Evolutionary conservation across 2,329 filamentous ascomycete species (phyloP).

Genomic region (Hymenoscyphus infarciens): DNA sequence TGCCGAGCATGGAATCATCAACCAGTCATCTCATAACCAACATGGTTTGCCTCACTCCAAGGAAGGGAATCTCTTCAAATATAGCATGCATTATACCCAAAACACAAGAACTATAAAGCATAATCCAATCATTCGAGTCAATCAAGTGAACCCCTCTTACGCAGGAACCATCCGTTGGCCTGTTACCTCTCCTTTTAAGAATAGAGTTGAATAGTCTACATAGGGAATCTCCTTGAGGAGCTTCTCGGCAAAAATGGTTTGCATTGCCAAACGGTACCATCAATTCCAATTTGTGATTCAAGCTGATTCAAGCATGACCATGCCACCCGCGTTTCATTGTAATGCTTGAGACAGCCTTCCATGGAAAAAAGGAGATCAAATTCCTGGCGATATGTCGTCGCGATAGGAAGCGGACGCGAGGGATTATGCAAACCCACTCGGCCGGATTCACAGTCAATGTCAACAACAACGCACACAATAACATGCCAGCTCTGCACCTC

Average conservation of each 20-base stretch:
- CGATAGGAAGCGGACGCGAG: slow-evolving; percentile 15
- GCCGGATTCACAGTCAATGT: slow-evolving; percentile 18
- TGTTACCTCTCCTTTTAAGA: not conserved
- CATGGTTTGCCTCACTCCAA: not conserved
- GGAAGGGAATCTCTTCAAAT: not conserved
- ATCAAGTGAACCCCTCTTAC: not conserved
- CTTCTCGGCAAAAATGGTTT: not conserved
- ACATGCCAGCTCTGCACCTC: slow-evolving; percentile 9
- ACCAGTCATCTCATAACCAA: not conserved
- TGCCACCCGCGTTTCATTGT: slow-evolving; percentile 21
- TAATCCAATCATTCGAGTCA: not conserved
- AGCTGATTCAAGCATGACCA: slow-evolving; percentile 7
- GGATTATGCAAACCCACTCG: slow-evolving; percentile 16
- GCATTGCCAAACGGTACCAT: slow-evolving; percentile 10
- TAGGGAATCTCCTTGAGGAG: not conserved
- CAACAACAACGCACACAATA: slow-evolving; percentile 18
- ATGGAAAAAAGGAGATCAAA: slow-evolving; percentile 20
- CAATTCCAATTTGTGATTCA: slow-evolving; percentile 15
- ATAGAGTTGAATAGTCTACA: not conserved
- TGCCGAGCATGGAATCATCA: not conserved
- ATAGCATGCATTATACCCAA: not conserved
- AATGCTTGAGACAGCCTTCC: slow-evolving; percentile 21
- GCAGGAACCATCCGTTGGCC: not conserved
- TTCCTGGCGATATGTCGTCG: slow-evolving; percentile 12
- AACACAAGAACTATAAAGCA: not conserved